Evolutionary conservation across 192 early-diverging fungal genomes (phyloP).

Genomic region (Lunasporangiospora selenospora): DNA sequence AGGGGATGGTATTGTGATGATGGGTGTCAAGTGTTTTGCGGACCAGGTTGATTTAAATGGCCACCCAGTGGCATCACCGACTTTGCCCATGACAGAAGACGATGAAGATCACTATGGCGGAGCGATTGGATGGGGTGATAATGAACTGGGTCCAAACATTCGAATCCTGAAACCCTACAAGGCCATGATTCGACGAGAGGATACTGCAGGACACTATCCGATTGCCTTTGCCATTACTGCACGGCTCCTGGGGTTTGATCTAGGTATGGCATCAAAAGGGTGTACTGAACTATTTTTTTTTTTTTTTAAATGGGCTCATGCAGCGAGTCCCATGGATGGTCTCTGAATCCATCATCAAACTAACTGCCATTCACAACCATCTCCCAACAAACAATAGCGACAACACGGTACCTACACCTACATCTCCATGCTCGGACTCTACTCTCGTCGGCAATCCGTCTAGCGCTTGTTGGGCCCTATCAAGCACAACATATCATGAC

Average conservation of each 20-base stretch:
- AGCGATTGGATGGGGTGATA: conserved; percentile 30
- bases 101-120: too few species aligned
- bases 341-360: background rate
- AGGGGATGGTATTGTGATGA: conserved; percentile 71
- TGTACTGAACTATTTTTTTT: background rate
- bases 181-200: conserved; percentile 48
- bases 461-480: conserved; percentile 92
- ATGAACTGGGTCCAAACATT: conserved; percentile 34
- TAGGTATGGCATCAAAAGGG: conserved; percentile 48
- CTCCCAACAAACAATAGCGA: conserved; percentile 47
- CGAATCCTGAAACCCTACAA: conserved; percentile 53
- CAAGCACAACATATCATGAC: conserved; percentile 80
- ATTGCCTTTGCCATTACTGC: conserved; percentile 73
- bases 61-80: too few species aligned
- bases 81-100: too few species aligned
- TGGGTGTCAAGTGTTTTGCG: conserved; percentile 67
- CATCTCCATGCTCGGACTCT: conserved; percentile 89
- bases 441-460: conserved; percentile 85
- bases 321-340: too few species aligned
- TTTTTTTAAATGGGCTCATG: too few species aligned
- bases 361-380: background rate
- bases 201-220: conserved; percentile 74
- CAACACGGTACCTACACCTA: conserved; percentile 76
- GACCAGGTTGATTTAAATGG: too few species aligned
- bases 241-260: conserved; percentile 41